Base-by-base conservation (phyloP, 768 basidiomycete species). In the Thelephora ganbajun region DNA sequence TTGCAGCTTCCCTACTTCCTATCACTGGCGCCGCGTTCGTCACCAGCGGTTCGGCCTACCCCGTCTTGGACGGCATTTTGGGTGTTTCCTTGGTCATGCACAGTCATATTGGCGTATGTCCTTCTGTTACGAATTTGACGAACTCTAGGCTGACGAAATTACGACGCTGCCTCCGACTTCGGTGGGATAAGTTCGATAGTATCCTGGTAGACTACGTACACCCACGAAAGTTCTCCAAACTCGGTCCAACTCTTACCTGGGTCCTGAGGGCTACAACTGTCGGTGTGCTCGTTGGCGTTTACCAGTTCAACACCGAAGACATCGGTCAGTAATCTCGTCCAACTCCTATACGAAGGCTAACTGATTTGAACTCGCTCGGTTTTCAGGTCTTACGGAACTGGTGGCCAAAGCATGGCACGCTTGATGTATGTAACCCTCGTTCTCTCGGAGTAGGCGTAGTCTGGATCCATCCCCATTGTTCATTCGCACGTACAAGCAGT, bases 261-360 rank as follows among this genome's bases (percentile, higher is more conserved):
- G 62, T 69, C 6, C 70, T 97, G 48, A 74, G 91, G 43, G 64
- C 76, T 5, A 68, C 79, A 5, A 97, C 96, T 23, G 76, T 81
- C 35, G 89, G 80, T 18, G 79, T 85, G 4, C 72, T 92, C 45
- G 79, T 90, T 41, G 94, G 96, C 13, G 76, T 97, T 5, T 99
- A 96, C 69, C 85, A 96, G 64, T 97, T 98, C 72, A 97, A 98
- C 69, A 97, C 96, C 37, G 91, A 94, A 60, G 94, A 98, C 61
- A 80, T 99, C 53, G 93, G 96, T 96, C 56, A 54, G 86, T 72
- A 6, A 33, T 30, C 16, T 16, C 35, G 20, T 39, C 0, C 39
- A 9, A 6, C n/a, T 34, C 46, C 35, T 42, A 51, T 30, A 4
- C 26, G 26, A 30, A 30, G 26, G 11, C 0, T 46, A 9, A 51